A percentile compares a stretch with the other conserved stretches of the same genome.
These are phyloP conservation scores for Fusarium subglutinans DNA, from an alignment of 2,329 filamentous ascomycete species.

Conservation along the genomic window DNA sequence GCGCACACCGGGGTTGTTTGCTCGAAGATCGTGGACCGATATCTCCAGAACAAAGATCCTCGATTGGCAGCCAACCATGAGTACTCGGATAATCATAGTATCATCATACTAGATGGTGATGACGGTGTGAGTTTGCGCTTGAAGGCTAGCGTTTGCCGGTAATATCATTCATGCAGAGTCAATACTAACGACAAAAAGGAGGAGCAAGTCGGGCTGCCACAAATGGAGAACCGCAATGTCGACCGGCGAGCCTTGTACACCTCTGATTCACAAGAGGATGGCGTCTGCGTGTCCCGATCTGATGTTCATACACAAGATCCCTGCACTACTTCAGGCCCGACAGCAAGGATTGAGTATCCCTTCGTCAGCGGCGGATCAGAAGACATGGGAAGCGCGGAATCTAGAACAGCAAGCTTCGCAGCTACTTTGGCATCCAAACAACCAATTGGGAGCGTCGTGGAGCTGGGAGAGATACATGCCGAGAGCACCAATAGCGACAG, in stretches of 20 bases:
- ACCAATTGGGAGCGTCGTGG: accelerated
- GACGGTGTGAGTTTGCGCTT: neutral
- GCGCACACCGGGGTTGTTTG: accelerated
- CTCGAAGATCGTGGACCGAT: neutral
- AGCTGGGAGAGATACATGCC: neutral
- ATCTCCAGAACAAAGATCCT: neutral
- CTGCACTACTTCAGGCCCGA: accelerated
- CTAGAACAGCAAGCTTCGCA: neutral
- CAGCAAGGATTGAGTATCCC: neutral
- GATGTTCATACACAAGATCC: accelerated
- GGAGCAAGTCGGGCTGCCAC: neutral
- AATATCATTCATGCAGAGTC: neutral
- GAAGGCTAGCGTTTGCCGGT: neutral
- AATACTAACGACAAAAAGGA: neutral
- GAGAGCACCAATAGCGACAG: neutral
- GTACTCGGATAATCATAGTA: accelerated
- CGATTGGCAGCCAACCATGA: neutral
- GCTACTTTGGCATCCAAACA: neutral
- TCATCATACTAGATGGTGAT: neutral
- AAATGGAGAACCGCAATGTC: neutral
- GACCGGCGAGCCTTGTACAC: accelerated
- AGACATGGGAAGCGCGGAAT: accelerated
- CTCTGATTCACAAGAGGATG: accelerated
- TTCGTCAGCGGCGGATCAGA: neutral
- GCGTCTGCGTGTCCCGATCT: accelerated